Percentiles rank a stretch among this genome's conserved stretches.
Conservation (phyloP, 2,329 filamentous ascomycete species). For the Exophiala sp. region DNA sequence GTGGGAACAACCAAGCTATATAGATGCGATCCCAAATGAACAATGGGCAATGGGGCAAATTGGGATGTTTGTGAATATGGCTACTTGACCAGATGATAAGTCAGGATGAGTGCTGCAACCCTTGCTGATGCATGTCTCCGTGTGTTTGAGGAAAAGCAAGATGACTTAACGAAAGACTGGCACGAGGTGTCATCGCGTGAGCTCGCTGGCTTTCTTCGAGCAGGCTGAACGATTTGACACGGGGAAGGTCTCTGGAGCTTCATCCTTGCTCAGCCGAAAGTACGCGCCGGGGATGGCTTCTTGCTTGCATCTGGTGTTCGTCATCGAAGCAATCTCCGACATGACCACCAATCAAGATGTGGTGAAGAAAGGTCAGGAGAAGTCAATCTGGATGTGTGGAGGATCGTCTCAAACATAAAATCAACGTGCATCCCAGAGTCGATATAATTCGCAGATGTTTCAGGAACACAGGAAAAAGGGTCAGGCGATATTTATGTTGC, state of each 20-base stretch:
- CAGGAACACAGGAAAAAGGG: background rate
- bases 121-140: background rate
- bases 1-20: no score
- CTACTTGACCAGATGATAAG: no score
- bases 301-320: background rate
- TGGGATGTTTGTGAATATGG: no score
- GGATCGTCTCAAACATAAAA: slow-evolving; percentile 1
- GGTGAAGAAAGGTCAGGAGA: background rate
- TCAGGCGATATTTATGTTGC: background rate
- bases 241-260: no score
- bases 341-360: slow-evolving; percentile 3
- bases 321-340: slow-evolving; percentile 4
- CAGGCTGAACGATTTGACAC: background rate
- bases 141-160: background rate
- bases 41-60: no score
- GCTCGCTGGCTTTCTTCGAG: background rate
- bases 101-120: background rate
- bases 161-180: background rate
- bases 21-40: no score
- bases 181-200: background rate
- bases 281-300: background rate
- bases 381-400: background rate
- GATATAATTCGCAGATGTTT: slow-evolving; percentile 8
- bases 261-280: no score
- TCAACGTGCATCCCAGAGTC: slow-evolving; percentile 9